Evolutionary conservation across 331 rosid genomes (phyloP), one percentile per base, ranked within the genome.

Genomic region (Quercus phellos): DNA sequence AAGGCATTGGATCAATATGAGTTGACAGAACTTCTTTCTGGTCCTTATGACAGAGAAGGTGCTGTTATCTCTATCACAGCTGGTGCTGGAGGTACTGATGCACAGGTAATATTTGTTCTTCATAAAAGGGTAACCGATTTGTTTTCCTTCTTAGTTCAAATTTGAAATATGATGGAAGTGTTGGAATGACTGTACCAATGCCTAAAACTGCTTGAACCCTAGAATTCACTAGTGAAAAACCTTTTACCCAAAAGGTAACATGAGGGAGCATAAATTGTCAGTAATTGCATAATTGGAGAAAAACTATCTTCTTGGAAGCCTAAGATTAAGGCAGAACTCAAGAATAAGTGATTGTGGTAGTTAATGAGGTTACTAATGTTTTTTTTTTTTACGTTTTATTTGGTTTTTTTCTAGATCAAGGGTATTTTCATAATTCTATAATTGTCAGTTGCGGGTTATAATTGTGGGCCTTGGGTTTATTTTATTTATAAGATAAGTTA

Each of bases 81-180:
- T 4, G 98, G 98, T 79, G 97, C 98, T 66, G 98, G 97, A 50
- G 98, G 98, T 19, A 94, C 97, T 51, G 97, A 94, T 84, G 98
- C 98, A 51, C 98, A 94, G 98, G 97, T 92, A 90, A 86, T 24
- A 46, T 68, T 72, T 85, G 64, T 76, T 46, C 8, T 66, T 30
- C 77, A 78, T 82, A 81, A n/a, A 61, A 10, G 21, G 27, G 46
- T 70, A 73, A 6, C 80, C 24, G 10, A 51, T 22, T 43, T 68
- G 56, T 73, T 79, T 73, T 56, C 56, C 69, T 53, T 64, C 67
- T 60, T 60, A 14, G 66, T 24, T 13, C 66, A 22, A 24, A 21
- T 58, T 21, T 58, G 18, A 58, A 8, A 5, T 6, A 27, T 6
- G 38, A 13, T 2, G 38, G 68, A 46, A 46, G 13, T 46, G 16